phyloP scores from a whole-genome alignment of 345 rosid species.

The Bruguiera parviflora region DNA sequence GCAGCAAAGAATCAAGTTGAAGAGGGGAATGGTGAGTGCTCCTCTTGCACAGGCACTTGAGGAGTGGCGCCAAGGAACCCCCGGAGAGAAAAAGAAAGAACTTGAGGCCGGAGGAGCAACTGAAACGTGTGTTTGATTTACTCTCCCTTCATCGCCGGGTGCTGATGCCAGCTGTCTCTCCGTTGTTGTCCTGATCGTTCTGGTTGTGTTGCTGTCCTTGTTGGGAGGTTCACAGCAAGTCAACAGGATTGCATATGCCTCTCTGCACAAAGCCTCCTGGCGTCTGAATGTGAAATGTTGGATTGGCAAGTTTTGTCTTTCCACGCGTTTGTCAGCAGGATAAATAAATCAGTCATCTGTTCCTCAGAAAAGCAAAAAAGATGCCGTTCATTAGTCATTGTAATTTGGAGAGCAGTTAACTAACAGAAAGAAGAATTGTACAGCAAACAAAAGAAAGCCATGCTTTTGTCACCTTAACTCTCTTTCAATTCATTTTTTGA shows the following conservation, averaged over 20 bases:
- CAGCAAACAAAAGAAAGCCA: too few relatives aligned
- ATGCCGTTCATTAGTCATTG: too few relatives aligned
- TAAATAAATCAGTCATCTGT: too few relatives aligned
- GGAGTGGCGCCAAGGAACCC: background rate
- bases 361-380: too few relatives aligned
- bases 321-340: too few relatives aligned
- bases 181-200: conserved; percentile 14
- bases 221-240: conserved; percentile 15
- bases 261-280: conserved; percentile 5
- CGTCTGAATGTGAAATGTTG: conserved; percentile 9
- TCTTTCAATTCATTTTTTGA: too few relatives aligned
- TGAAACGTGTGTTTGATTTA: conserved; percentile 14
- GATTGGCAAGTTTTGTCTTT: background rate
- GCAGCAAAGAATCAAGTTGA: conserved; percentile 29
- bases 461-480: too few relatives aligned
- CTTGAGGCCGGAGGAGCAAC: background rate
- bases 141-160: background rate
- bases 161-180: conserved; percentile 8
- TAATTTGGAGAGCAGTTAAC: too few relatives aligned
- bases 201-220: conserved; percentile 20
- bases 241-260: conserved; percentile 9
- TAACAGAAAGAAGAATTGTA: too few relatives aligned
- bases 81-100: background rate
- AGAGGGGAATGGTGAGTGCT: background rate
- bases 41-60: background rate